Conservation (phyloP, 805 yeast genomes). For the Priceomyces haplophilus region DNA sequence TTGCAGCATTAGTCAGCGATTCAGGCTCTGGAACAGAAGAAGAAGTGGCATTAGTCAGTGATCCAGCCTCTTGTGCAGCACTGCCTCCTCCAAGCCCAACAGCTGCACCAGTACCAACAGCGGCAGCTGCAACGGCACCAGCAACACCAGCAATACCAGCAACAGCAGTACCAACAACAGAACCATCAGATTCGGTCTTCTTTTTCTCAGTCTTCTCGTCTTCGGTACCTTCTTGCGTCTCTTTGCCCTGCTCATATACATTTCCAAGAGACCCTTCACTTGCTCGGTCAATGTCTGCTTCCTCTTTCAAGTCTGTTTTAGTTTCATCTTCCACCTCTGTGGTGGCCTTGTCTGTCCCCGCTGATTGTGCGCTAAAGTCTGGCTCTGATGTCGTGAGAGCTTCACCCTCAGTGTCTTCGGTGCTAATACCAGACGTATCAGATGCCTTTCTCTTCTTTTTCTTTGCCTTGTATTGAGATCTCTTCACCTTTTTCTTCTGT, state of each 20-base stretch:
- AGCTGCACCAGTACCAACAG: conserved; percentile 9
- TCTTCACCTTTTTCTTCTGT: conserved; percentile 44
- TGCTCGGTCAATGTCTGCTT: not conserved
- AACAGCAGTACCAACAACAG: conserved; percentile 4
- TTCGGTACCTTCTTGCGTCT: not conserved
- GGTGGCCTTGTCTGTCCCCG: not conserved
- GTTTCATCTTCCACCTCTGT: not conserved
- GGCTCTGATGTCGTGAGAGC: conserved; percentile 22
- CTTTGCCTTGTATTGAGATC: conserved; percentile 41
- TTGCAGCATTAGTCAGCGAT: too few species aligned
- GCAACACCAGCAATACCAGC: conserved; percentile 1
- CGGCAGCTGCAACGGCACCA: conserved; percentile 11
- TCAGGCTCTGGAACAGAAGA: too few species aligned
- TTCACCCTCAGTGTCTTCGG: conserved; percentile 17
- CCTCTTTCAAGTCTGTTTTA: not conserved
- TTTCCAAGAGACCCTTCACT: not conserved
- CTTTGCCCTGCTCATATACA: not conserved
- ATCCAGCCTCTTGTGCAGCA: too few species aligned
- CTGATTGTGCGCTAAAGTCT: conserved; percentile 2
- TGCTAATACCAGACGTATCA: conserved; percentile 13
- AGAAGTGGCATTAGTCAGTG: too few species aligned
- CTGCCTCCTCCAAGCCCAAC: too few species aligned
- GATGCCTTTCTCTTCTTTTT: conserved; percentile 31
- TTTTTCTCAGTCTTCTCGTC: not conserved
- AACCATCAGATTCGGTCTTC: conserved; percentile 6